phyloP scores from a whole-genome alignment of 768 basidiomycete genomes.

The Panaeolus cyanescens region DNA sequence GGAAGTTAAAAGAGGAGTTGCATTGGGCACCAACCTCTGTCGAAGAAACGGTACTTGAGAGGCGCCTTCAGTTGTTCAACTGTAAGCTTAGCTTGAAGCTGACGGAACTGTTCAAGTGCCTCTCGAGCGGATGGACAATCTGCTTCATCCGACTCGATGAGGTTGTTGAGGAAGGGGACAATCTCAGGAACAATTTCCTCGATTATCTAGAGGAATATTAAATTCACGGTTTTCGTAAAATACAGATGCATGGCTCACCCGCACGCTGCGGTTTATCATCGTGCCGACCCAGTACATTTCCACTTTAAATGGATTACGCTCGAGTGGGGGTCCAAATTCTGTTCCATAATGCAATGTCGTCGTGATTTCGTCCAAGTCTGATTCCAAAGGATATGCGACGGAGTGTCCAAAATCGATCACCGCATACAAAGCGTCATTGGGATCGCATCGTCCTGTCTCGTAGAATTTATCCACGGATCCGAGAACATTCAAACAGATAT shows the following conservation, averaged over 20 bases:
- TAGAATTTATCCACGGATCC: not conserved
- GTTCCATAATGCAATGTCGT: not conserved
- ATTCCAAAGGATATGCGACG: constrained; percentile 9
- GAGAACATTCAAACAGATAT: constrained; percentile 13
- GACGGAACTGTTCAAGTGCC: not conserved
- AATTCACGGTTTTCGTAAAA: too few relatives aligned
- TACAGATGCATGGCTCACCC: too few relatives aligned
- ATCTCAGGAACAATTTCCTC: not conserved
- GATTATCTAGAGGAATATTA: not conserved
- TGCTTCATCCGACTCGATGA: not conserved
- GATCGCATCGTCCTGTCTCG: not conserved
- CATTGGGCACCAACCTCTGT: too few relatives aligned
- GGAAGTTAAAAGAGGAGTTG: too few relatives aligned
- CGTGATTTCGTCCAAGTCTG: constrained; percentile 1
- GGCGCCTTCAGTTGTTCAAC: not conserved
- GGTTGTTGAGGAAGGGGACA: not conserved
- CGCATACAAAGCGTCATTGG: constrained; percentile 6
- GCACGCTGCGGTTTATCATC: constrained; percentile 5
- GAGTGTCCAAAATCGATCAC: constrained; percentile 16
- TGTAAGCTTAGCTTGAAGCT: not conserved
- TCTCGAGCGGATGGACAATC: not conserved
- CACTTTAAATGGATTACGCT: constrained; percentile 13
- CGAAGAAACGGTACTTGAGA: too few relatives aligned
- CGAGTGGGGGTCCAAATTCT: not conserved
- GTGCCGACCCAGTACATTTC: constrained; percentile 10